phyloP scores from a whole-genome alignment of 441 rosid species.

The Geranium incanum region DNA sequence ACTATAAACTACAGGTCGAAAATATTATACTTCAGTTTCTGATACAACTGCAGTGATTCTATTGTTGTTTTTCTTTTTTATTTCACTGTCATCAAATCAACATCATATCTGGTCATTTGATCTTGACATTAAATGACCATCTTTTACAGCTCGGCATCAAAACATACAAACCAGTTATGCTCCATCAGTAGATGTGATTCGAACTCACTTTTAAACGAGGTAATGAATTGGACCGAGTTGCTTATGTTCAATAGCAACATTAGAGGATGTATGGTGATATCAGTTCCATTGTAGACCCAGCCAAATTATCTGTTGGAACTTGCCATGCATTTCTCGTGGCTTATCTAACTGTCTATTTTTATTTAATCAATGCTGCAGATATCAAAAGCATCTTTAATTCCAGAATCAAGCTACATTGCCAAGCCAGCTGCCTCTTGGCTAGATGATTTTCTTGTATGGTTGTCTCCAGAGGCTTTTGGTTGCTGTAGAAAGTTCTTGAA shows the following conservation, averaged over 20 bases:
- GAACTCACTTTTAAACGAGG: conserved; percentile 60
- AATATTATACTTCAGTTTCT: background rate
- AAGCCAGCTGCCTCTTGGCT: conserved; percentile 74
- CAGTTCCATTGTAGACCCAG: background rate
- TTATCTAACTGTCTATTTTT: background rate
- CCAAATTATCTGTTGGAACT: background rate
- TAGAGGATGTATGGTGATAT: too few species aligned
- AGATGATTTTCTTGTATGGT: conserved; percentile 64
- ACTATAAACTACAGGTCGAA: background rate
- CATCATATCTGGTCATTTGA: conserved; percentile 14
- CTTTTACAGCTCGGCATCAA: conserved; percentile 40
- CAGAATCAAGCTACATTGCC: conserved; percentile 59
- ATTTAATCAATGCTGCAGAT: conserved; percentile 31
- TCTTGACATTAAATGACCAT: conserved; percentile 23
- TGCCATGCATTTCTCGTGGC: background rate
- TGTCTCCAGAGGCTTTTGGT: conserved; percentile 68
- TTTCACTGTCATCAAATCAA: background rate
- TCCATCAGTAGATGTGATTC: conserved; percentile 61
- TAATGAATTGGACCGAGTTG: conserved; percentile 16
- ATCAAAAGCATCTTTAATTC: conserved; percentile 48
- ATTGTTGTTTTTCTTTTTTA: background rate
- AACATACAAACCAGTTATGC: conserved; percentile 51
- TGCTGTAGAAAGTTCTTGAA: conserved; percentile 58
- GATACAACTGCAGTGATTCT: background rate
- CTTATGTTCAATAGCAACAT: background rate